Base-by-base conservation (phyloP, 768 basidiomycete genomes). In the Mycena vitilis region DNA sequence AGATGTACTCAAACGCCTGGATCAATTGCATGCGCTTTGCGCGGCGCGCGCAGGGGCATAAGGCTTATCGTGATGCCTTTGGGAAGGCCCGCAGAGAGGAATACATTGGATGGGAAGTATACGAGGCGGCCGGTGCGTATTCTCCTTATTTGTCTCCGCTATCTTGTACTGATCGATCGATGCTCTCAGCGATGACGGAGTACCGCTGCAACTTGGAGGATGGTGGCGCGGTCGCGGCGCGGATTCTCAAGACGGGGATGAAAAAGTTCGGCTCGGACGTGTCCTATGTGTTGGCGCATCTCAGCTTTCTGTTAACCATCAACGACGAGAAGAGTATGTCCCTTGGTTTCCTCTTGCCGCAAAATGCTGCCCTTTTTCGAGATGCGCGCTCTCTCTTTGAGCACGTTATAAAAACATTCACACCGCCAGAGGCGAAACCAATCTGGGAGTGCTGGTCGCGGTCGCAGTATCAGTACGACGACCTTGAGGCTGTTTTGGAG, bases 371-470 rank as follows among this genome's bases (percentile, higher is more conserved):
- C 30, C 5, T 30, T 30, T 5, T 30, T 30, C 23, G 68, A 99
- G 97, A 99, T 81, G 97, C 97, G 1, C 89, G 97, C 62, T 96
- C 97, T 0, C 82, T 99, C 36, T 99, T 99, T 76, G 97, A 99
- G 76, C 89, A 94, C 38, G 91, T 94, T 10, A 93, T 97, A 25
- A 78, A 85, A 15, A 91, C 87, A 6, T 95, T 98, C 77, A 80
- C 91, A 13, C 81, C 93, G 10, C 93, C 94, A 51, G 88, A 89
- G 51, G 94, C 95, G 16, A 85, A 93, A 42, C 91, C 92, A 0
- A 84, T 99, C 16, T 99, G 96, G 96, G 95, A 98, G 75, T 88
- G 94, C 49, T 99, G 96, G 98, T 91, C 95, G 5, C 30, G 30
- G 30, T 30, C 30, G 30, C 30, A 30, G 30, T 98, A 96, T 80